Base-by-base conservation (phyloP, 2,329 filamentous ascomycete species). In the Torrubiella hemipterigena region DNA sequence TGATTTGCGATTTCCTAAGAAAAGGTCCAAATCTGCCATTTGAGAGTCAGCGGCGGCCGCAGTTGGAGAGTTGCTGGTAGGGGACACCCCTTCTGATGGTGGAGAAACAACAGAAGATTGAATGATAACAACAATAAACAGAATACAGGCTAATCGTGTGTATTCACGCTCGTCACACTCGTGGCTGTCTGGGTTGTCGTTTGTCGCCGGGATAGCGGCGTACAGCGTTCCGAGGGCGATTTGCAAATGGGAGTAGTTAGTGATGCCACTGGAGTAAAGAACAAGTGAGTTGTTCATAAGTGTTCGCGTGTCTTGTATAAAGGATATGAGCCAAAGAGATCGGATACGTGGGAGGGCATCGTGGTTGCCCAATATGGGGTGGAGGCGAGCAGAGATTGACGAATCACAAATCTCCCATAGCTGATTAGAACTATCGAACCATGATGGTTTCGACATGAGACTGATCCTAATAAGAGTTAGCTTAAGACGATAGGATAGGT, bases 351-450 rank as follows among this genome's bases (percentile, higher is more conserved):
- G 18, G 3, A 28, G 19, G 15, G 18, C 26, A 12, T 33, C 31
- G 10, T 33, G 3, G 17, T 7, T 23, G 17, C 24, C 31, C 3
- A 33, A 12, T 6, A 33, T 8, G 6, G 17, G 18, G 9, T 15
- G 25, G 10, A 23, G 24, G 17, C 14, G 16, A 6, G 18, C 12
- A 19, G 25, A 29, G 5, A 16, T 15, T 8, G 16, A 13, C 8
- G 31, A 19, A 19, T 29, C 27, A 20, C 9, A 18, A 7, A 33
- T 17, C 20, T 29, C 31, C 31, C 18, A 33, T 14, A 33, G 18
- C 15, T 29, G 19, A 25, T 33, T 33, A 16, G 31, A 33, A 20
- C 31, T 33, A 16, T 33, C 31, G 18, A 33, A 29, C 31, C 31
- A 33, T 14, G 27, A 29, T 3, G 26, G 31, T n/a, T 24, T 29